phyloP scores from a whole-genome alignment of 768 basidiomycete genomes.

The Fomitopsis serialis region DNA sequence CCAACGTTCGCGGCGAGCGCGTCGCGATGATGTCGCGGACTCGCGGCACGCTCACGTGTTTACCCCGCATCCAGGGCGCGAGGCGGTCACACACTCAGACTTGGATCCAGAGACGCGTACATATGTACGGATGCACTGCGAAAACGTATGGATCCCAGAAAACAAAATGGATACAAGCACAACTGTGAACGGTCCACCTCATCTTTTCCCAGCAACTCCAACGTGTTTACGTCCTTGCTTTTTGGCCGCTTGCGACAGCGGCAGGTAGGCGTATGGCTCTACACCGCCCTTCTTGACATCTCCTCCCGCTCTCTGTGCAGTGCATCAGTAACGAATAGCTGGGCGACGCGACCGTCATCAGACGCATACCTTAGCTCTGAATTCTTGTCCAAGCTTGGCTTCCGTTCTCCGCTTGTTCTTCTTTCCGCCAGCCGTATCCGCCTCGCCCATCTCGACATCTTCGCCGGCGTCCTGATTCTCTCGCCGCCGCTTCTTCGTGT shows the following conservation, averaged over 20 bases:
- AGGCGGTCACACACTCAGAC: no score
- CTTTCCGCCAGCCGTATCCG: slow-evolving; percentile 41
- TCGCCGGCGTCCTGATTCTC: slow-evolving; percentile 50
- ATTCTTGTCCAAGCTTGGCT: slow-evolving; percentile 74
- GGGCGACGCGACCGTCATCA: neutral
- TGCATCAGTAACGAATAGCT: slow-evolving; percentile 6
- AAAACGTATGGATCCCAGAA: no score
- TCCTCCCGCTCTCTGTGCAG: slow-evolving; percentile 81
- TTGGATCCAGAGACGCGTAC: no score
- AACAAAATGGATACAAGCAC: no score
- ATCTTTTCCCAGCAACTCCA: slow-evolving; percentile 63
- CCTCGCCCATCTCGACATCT: slow-evolving; percentile 77
- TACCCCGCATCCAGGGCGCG: no score
- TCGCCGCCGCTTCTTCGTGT: slow-evolving; percentile 88
- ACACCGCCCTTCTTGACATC: slow-evolving; percentile 84
- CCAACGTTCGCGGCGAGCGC: no score
- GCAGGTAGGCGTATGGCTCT: slow-evolving; percentile 91
- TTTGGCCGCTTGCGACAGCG: slow-evolving; percentile 80
- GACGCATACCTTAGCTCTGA: slow-evolving; percentile 86
- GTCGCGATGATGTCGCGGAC: no score
- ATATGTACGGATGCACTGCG: no score
- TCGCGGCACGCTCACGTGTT: no score
- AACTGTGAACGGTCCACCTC: slow-evolving; percentile 9
- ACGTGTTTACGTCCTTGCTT: slow-evolving; percentile 43
- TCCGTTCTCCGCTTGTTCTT: slow-evolving; percentile 51